Base-by-base conservation (phyloP, 176 grass and related monocot species). In the Carex parvula region DNA sequence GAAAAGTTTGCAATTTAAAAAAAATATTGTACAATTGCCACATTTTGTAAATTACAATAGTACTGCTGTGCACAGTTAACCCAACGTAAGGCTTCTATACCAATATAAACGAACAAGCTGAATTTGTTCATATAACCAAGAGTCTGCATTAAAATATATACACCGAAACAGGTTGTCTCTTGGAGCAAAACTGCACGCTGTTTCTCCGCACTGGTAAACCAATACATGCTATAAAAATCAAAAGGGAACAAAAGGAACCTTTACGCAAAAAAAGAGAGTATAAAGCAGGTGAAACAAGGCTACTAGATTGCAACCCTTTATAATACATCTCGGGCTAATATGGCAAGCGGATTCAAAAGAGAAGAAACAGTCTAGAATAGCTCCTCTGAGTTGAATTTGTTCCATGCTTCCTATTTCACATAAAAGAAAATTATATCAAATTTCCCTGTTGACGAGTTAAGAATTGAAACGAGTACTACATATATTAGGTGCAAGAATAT, bases 331-430 rank as follows among this genome's bases (percentile, higher is more conserved):
- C 3, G 14, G 33, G 24, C 42, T 46, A 59, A 67, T 41, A 54
- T 11, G 22, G 18, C 32, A 79, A 76, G 30, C 35, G 16, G 17
- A 55, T 64, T 3, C 50, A 26, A 30, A 60, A 78, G 15, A 79
- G 26, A 7, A 24, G 35, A 39, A 21, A 50, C 20, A 68, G 14
- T 86, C 78, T 84, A 86, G 61, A 86, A 88, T 20, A 88, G 87
- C 82, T 88, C 87, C 83, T 84, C 87, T 26, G 26, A 26, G 26
- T 26, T 26, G 26, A 26, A 26, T 26, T 26, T 26, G 26, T 26
- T 26, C 26, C 87, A 88, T 58, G 87, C 87, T 88, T 88, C 87
- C 87, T 88, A 64, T 63, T 80, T 63, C 20, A 85, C 61, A 62
- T 41, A 61, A 88, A 13, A 77, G 22, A 56, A 48, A 76, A 76